Conservation (phyloP, 441 rosid species). For the Biscutella auriculata region DNA sequence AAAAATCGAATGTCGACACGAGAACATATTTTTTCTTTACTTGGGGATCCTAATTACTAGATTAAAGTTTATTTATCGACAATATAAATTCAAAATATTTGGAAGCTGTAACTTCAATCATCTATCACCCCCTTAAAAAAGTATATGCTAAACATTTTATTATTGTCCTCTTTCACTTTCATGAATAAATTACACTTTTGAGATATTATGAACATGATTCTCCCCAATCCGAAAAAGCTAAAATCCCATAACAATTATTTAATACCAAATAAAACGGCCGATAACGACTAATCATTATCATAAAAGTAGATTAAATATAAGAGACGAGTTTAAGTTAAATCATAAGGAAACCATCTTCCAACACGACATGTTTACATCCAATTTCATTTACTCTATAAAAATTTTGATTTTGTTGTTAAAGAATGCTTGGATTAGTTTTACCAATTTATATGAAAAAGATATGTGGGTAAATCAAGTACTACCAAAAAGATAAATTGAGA, state of each 20-base stretch:
- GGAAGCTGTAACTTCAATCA: slow-evolving; percentile 12
- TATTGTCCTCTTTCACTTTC: slow-evolving; percentile 13
- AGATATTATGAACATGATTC: slow-evolving; percentile 17
- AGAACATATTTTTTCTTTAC: neutral
- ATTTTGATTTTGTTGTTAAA: too few species aligned
- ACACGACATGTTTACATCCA: slow-evolving; percentile 8
- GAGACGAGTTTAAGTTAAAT: neutral
- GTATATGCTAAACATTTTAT: slow-evolving; percentile 20
- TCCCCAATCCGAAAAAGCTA: slow-evolving; percentile 10
- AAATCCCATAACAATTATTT: neutral
- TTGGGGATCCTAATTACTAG: neutral
- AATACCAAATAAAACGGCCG: neutral
- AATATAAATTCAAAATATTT: neutral
- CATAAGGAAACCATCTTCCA: slow-evolving; percentile 14
- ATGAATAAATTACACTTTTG: neutral
- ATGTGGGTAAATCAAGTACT: too few species aligned
- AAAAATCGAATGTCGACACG: slow-evolving; percentile 1
- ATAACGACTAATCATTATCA: slow-evolving; percentile 2
- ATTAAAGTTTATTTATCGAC: neutral
- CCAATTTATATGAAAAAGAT: too few species aligned
- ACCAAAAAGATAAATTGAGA: too few species aligned
- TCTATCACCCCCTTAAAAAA: slow-evolving; percentile 11
- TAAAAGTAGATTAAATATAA: neutral
- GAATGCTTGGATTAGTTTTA: too few species aligned
- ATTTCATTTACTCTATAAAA: slow-evolving; percentile 14